A percentile compares a stretch with the other conserved stretches of the same genome.
Conservation (phyloP, 257 asterid species). For the Ilex asprella region DNA sequence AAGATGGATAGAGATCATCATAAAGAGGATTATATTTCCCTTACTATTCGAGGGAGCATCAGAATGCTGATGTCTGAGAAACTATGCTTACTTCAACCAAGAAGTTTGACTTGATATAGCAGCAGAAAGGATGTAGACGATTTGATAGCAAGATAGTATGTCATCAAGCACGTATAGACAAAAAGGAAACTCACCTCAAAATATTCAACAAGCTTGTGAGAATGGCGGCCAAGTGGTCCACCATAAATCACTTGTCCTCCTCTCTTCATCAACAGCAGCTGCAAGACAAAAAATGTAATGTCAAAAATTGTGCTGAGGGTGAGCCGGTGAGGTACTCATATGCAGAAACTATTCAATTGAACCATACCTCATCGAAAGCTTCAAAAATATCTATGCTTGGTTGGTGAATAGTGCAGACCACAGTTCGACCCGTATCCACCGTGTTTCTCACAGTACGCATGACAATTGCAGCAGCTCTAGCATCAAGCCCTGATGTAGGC, state of each 20-base stretch:
- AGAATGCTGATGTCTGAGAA: too few relatives aligned
- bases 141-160: too few relatives aligned
- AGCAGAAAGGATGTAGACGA: too few relatives aligned
- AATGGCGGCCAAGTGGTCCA: constrained; percentile 60
- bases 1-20: too few relatives aligned
- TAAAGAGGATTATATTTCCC: too few relatives aligned
- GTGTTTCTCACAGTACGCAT: constrained; percentile 85
- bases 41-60: too few relatives aligned
- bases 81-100: too few relatives aligned
- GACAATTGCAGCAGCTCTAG: constrained; percentile 88
- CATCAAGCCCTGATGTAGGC: constrained; percentile 89
- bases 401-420: constrained; percentile 84
- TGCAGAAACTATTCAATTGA: constrained; percentile 2
- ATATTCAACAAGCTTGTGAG: constrained; percentile 57
- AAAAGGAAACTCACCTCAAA: constrained; percentile 46
- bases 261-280: constrained; percentile 61
- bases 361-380: constrained; percentile 78
- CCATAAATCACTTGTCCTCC: constrained; percentile 79
- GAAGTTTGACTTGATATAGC: too few relatives aligned
- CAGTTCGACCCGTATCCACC: constrained; percentile 81
- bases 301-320: not conserved
- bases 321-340: too few relatives aligned
- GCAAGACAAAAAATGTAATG: constrained; percentile 5
- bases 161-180: too few relatives aligned
- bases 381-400: constrained; percentile 88